Evolutionary conservation across 2,329 filamentous ascomycete species (phyloP), one percentile per base, ranked within the genome.

Genomic region (Davidsoniella virescens): DNA sequence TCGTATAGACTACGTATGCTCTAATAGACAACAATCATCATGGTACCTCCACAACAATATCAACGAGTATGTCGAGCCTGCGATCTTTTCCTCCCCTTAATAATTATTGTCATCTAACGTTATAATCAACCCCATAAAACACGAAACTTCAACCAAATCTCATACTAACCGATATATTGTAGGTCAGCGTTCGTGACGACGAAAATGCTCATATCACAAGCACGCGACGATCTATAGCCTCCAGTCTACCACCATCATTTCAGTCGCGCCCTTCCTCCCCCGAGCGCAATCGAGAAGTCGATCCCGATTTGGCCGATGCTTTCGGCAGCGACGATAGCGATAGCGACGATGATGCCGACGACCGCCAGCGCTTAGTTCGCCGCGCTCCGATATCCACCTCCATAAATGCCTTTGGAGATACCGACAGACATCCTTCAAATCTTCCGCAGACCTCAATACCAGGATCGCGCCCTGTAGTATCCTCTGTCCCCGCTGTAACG

Each of bases 261-360:
- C 86, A 80, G 63, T 95, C 88, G 44, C 78, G 84, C 61, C 73
- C 82, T 29, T 87, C 87, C 67, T 67, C 71, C 70, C 64, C 58
- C 45, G 65, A 63, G 51, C 66, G 64, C 47, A 61, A 59, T 50
- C 63, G 59, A 54, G 63, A 59, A 7, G 82, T 87, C 54, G 80
- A 94, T 59, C 73, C 83, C 54, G 82, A 85, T n/a, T 75, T 98
- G 12, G 86, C 85, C 58, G 90, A 96, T 62, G 87, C 92, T 1
- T 98, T 98, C 64, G 90, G 87, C 62, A 78, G 83, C 60, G 84
- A 83, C 57, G 83, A 81, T 55, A 85, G 82, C 54, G 82, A 83
- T 55, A 80, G 80, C 60, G 83, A 84, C 51, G 36, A 33, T 25
- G 49, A 46, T 12, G 47, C 44, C 26, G 50, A 41, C 16, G 87